These are phyloP conservation scores for Globisporangium mamillatum DNA, from an alignment of 352 stramenopile species.

Conservation along the genomic window DNA sequence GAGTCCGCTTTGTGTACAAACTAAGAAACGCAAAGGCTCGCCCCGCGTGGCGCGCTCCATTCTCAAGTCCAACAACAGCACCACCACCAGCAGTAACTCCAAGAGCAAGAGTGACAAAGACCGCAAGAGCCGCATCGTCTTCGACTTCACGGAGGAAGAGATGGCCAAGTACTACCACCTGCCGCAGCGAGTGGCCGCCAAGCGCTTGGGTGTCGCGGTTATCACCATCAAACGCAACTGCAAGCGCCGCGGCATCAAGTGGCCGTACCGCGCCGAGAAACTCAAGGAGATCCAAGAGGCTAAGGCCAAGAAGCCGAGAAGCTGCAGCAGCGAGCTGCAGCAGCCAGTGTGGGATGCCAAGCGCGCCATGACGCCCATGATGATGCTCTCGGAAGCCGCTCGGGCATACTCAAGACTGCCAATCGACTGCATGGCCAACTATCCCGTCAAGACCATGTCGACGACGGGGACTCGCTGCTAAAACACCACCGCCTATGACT, in stretches of 20 bases:
- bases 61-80: not conserved
- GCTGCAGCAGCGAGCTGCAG: not conserved
- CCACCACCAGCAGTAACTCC: not conserved
- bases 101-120: slow-evolving; percentile 24
- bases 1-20: slow-evolving; percentile 3
- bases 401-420: slow-evolving; percentile 39
- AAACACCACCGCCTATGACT: not conserved
- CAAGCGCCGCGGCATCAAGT: slow-evolving; percentile 53
- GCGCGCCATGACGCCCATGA: slow-evolving; percentile 6
- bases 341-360: slow-evolving; percentile 18
- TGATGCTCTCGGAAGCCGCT: slow-evolving; percentile 34
- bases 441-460: not conserved
- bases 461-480: not conserved
- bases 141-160: slow-evolving; percentile 51
- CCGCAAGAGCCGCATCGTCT: slow-evolving; percentile 50
- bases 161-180: slow-evolving; percentile 58
- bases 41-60: slow-evolving; percentile 12
- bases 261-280: slow-evolving; percentile 54
- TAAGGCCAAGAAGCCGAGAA: slow-evolving; percentile 1
- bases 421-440: slow-evolving; percentile 32
- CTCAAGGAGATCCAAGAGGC: slow-evolving; percentile 42
- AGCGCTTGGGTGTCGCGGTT: slow-evolving; percentile 51
- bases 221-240: slow-evolving; percentile 66
- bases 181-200: slow-evolving; percentile 48
- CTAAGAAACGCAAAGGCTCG: not conserved